Evolutionary conservation across 495 filamentous ascomycete genomes (phyloP).

Genomic region (Achaetomiella virescens): DNA sequence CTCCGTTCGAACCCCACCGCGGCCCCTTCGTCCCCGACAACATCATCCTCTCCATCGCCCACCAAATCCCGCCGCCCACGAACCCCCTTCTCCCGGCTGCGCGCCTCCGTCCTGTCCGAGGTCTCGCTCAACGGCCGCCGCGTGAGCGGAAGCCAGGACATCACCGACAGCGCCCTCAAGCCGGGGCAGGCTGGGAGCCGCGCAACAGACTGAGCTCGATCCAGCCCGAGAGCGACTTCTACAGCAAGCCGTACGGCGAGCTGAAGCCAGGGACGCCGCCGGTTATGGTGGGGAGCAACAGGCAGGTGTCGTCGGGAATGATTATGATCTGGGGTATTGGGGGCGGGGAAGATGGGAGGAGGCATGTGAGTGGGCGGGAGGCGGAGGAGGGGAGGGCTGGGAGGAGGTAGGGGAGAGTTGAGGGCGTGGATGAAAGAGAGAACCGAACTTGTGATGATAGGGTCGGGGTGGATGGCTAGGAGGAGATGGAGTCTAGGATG

Average conservation of each 20-base stretch:
- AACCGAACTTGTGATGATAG: too few species aligned
- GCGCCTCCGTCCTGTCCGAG: conserved; percentile 35
- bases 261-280: conserved; percentile 43
- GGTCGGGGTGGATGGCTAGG: too few species aligned
- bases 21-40: conserved; percentile 8
- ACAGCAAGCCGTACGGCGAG: conserved; percentile 46
- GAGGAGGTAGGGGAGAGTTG: neutral
- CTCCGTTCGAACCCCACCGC: conserved; percentile 38
- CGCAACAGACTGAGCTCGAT: conserved; percentile 38
- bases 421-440: too few species aligned
- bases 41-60: neutral
- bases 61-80: conserved; percentile 13
- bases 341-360: conserved; percentile 25
- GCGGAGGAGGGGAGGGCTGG: conserved; percentile 72
- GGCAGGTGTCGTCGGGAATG: conserved; percentile 52
- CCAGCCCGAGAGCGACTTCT: conserved; percentile 49
- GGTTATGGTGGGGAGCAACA: conserved; percentile 33
- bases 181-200: conserved; percentile 12
- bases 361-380: conserved; percentile 77
- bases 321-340: conserved; percentile 51
- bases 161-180: conserved; percentile 18
- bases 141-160: conserved; percentile 30
- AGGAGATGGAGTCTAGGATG: neutral
- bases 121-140: conserved; percentile 36
- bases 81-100: conserved; percentile 26